These are phyloP conservation scores for Bolboschoenoplectus hybrid DNA, from an alignment of 202 grass and related monocot genomes.

Conservation along the genomic window DNA sequence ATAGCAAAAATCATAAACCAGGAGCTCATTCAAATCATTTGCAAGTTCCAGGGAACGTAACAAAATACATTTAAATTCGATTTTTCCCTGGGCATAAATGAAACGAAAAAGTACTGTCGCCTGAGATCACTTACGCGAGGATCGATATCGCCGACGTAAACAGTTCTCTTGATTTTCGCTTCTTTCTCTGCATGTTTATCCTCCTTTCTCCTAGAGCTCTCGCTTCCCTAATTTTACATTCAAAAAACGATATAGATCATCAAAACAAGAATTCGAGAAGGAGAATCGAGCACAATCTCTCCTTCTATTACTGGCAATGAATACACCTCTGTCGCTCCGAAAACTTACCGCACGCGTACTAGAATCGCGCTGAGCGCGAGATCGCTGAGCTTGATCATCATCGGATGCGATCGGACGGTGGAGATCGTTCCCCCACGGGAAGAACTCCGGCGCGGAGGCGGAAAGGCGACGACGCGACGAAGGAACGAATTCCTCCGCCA, in stretches of 20 bases:
- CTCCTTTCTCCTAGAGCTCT: neutral
- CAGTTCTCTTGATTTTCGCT: constrained; percentile 52
- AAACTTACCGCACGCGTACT: constrained; percentile 26
- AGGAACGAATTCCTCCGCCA: constrained; percentile 51
- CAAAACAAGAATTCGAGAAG: neutral
- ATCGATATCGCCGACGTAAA: constrained; percentile 63
- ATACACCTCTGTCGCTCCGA: constrained; percentile 9
- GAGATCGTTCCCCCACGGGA: neutral
- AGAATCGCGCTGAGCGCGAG: neutral
- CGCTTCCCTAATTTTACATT: neutral
- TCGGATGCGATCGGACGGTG: neutral
- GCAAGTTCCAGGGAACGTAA: neutral
- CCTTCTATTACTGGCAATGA: constrained; percentile 16
- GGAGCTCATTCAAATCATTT: neutral
- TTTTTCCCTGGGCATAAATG: neutral
- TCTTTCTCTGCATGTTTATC: neutral
- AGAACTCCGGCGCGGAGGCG: constrained; percentile 39
- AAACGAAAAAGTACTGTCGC: neutral
- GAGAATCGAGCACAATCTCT: neutral
- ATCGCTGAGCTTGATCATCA: neutral
- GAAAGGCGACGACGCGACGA: neutral
- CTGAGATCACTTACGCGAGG: constrained; percentile 36
- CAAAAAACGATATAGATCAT: neutral
- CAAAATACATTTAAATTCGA: neutral
- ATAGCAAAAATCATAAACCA: no score